A percentile compares a stretch with the other conserved stretches of the same genome.
phyloP scores from a whole-genome alignment of 805 yeast species.

The Clavispora carvajalis region DNA sequence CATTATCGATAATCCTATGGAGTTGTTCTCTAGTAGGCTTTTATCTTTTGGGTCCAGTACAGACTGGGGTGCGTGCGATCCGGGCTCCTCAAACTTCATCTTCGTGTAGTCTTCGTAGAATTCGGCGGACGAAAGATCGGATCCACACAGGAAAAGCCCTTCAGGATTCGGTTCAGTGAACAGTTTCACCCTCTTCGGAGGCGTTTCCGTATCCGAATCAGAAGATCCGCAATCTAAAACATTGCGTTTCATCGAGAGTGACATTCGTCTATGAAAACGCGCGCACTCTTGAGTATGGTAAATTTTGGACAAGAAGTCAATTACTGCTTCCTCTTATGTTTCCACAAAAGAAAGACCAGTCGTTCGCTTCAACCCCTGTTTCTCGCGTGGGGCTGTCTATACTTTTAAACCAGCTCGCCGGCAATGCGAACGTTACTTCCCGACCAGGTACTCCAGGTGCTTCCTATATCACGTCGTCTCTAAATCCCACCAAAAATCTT shows the following conservation, averaged over 20 bases:
- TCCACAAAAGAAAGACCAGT: conserved; percentile 25
- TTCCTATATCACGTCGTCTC: conserved; percentile 32
- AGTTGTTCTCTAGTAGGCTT: conserved; percentile 10
- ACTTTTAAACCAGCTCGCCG: conserved; percentile 23
- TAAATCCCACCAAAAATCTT: conserved; percentile 31
- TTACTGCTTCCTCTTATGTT: conserved; percentile 15
- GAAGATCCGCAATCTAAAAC: conserved; percentile 12
- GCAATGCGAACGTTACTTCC: conserved; percentile 3
- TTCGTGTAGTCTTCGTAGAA: not conserved
- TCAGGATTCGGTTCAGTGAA: not conserved
- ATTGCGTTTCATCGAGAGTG: conserved; percentile 9
- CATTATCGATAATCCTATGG: conserved; percentile 48
- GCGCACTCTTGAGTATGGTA: not conserved
- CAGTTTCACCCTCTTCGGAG: conserved; percentile 4
- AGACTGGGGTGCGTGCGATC: not conserved
- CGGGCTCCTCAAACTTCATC: not conserved
- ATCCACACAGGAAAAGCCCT: no score
- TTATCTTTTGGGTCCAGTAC: not conserved
- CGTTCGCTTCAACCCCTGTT: conserved; percentile 29
- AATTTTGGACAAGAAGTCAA: not conserved
- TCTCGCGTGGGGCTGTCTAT: conserved; percentile 32
- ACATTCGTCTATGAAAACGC: not conserved
- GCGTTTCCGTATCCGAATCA: conserved; percentile 9
- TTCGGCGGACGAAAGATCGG: no score
- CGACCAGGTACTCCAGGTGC: conserved; percentile 16